A percentile compares a stretch with the other conserved stretches of the same genome.
phyloP scores from a whole-genome alignment of 805 yeast species.

The Saturnispora galanensis region DNA sequence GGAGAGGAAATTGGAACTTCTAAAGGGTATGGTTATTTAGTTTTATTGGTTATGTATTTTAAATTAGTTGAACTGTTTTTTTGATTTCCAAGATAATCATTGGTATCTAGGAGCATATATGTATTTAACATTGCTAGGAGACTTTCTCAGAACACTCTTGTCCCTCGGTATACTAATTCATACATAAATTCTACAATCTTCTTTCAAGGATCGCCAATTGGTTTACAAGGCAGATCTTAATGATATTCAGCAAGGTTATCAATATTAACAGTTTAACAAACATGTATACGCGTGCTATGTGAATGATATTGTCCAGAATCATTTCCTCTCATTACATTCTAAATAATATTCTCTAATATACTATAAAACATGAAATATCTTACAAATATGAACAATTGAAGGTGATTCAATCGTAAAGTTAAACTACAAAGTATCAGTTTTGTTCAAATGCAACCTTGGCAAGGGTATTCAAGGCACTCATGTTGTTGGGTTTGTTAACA shows the following conservation, averaged over 20 bases:
- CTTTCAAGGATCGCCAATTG: too few relatives aligned
- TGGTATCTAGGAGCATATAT: too few relatives aligned
- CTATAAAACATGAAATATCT: constrained; percentile 6
- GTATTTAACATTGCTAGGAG: too few relatives aligned
- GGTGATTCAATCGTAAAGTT: neutral
- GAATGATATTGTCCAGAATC: too few relatives aligned
- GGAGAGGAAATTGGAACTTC: constrained; percentile 2
- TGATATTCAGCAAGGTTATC: too few relatives aligned
- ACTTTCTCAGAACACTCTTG: too few relatives aligned
- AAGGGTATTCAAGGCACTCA: constrained; percentile 29
- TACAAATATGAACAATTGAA: constrained; percentile 1
- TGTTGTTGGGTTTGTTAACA: constrained; percentile 12
- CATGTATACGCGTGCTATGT: too few relatives aligned
- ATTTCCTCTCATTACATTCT: too few relatives aligned
- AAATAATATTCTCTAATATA: neutral
- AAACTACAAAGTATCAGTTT: constrained; percentile 11
- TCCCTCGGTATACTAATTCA: too few relatives aligned
- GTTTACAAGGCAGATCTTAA: too few relatives aligned
- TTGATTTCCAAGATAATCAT: neutral
- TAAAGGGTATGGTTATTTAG: neutral
- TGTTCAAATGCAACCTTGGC: constrained; percentile 30
- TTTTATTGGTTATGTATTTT: neutral
- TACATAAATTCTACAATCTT: too few relatives aligned
- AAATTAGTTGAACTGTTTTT: neutral
- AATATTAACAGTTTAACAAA: too few relatives aligned